Evolutionary conservation across 495 filamentous ascomycete species (phyloP), one percentile per base, ranked within the genome.

Genomic region (Penicillium macrosclerotiorum): DNA sequence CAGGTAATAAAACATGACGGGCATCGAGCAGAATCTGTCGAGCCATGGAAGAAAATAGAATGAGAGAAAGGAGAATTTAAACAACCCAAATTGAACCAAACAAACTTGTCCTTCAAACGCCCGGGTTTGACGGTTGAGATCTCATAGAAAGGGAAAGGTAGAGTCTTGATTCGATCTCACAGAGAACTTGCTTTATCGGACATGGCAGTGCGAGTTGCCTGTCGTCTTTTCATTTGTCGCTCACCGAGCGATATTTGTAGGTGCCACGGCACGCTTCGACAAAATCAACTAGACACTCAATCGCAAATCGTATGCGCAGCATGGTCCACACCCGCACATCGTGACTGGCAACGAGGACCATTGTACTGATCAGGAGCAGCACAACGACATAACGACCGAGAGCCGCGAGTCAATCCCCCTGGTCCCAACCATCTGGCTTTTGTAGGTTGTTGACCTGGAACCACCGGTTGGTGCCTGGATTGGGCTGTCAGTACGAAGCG

Each of bases 351-450:
- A 55, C 47, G 31, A 62, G 38, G 20, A 63, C 22, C 26, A 63
- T 16, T 16, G 51, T 35, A 39, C 45, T 37, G 16, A 62, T 13
- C 4, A 48, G 27, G 30, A 50, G 30, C 12, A 63, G 22, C 29
- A 47, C 37, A 12, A 69, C 37, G 20, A 45, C 23, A 6, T 52
- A 43, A 17, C 49, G 51, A 41, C 61, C 53, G 27, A 61, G 25
- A 14, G 55, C 55, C 37, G 46, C 16, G 24, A 65, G 52, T 71
- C 63, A 86, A 56, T 85, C 75, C 51, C 78, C 60, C 33, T 82
- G 75, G 55, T 94, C 79, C 64, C 85, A 93, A 24, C 91, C 92
- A 37, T 84, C 77, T 12, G 93, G 93, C 69, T 89, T 90, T 41
- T 82, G 66, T 51, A 92, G 66, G 20, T 82, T 73, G 65, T 89